Evolutionary conservation across 139 green algal species (phyloP).

Genomic region (Dunaliella primolecta): DNA sequence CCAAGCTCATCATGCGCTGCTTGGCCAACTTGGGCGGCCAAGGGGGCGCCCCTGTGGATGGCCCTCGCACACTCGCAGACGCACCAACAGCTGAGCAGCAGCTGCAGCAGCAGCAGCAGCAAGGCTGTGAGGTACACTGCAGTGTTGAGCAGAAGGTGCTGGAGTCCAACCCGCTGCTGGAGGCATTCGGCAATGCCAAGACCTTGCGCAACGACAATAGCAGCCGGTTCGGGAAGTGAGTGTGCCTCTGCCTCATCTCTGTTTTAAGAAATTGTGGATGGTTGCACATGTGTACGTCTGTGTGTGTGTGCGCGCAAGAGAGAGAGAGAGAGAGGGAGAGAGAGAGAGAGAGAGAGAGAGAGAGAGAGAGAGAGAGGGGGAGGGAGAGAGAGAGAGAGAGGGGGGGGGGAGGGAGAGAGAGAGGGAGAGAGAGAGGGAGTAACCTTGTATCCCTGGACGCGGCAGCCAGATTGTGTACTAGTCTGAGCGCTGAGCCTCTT

Average conservation of each 20-base stretch:
- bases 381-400: too few species aligned
- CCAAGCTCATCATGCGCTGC: constrained; percentile 96
- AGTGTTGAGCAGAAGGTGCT: constrained; percentile 63
- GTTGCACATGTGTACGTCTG: neutral
- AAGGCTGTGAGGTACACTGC: neutral
- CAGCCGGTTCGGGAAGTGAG: constrained; percentile 28
- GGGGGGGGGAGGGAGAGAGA: too few species aligned
- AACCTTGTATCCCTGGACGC: too few species aligned
- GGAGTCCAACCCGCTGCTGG: constrained; percentile 94
- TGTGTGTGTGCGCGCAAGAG: neutral
- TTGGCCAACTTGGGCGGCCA: constrained; percentile 50
- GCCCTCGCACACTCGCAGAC: neutral
- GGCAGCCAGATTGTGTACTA: too few species aligned
- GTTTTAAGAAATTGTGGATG: neutral
- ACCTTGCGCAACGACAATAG: constrained; percentile 71
- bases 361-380: neutral
- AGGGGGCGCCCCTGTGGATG: neutral
- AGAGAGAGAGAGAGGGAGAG: too few species aligned
- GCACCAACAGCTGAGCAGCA: constrained; percentile 29
- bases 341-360: neutral
- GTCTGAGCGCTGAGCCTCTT: too few species aligned
- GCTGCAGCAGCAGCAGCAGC: neutral
- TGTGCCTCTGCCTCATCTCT: too few species aligned
- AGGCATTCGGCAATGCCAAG: constrained; percentile 98
- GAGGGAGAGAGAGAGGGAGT: too few species aligned